Base-by-base conservation (phyloP, 176 grass and related monocot genomes). In the Dendrocalamus sinicus region DNA sequence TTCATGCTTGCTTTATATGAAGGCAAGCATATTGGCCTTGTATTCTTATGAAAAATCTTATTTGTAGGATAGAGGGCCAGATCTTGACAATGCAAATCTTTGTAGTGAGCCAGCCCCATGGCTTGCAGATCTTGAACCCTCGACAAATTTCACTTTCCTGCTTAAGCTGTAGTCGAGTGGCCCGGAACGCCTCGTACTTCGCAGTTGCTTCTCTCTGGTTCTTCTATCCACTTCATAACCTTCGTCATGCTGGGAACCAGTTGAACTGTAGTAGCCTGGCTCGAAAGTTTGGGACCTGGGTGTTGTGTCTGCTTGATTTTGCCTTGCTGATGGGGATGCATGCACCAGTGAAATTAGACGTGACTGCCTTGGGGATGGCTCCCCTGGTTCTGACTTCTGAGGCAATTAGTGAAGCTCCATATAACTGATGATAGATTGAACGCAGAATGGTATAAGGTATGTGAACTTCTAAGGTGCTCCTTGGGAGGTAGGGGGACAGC, bases 391-490 rank as follows among this genome's bases (percentile, higher is more conserved):
- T 5, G 86, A 87, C 54, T 66, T 98, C 96, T 5, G 86, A 87
- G 51, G 77, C 63, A 70, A 81, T 91, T 73, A 79, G 67, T 62
- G 90, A 79, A 37, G 81, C 89, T 70, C 91, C 92, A 11, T 98
- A 95, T 28, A 89, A 85, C 80, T 95, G 96, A 50, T 92, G 83
- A 75, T 95, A 94, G 80, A 98, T 89, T 58, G 96, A 98, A 61
- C 96, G 91, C 41, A 98, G 84, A 82, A 98, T 95, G 16, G 96
- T 91, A 32, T 98, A 98, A 11, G 96, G 96, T 80, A 95, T 89
- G 83, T 98, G 96, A 69, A 88, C 88, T 89, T 98, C 96, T 84
- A 98, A 86, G 51, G 93, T 98, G 90, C 96, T 98, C 91, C 93
- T 93, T 69, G 91, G 96, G 39, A 98, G 88, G 81, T 98, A 95